phyloP scores from a whole-genome alignment of 495 filamentous ascomycete genomes.

The Poronia punctata region DNA sequence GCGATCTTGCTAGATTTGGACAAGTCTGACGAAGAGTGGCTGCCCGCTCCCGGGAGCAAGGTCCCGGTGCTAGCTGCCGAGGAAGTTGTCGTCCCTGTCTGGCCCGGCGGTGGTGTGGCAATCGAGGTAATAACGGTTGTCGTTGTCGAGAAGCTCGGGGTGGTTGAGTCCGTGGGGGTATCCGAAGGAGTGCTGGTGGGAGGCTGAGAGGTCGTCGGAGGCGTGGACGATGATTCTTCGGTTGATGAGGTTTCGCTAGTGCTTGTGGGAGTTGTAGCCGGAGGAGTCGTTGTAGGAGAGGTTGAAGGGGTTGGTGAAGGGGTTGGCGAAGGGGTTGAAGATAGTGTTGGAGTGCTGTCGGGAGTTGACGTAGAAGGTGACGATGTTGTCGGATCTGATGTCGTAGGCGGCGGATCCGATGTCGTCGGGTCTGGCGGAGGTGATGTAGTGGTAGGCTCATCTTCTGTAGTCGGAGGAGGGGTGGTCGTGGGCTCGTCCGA shows the following conservation, averaged over 20 bases:
- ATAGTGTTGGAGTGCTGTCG: no score
- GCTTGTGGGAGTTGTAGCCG: constrained; percentile 20
- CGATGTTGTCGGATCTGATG: no score
- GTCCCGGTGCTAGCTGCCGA: neutral
- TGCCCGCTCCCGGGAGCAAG: constrained; percentile 13
- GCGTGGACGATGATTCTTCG: constrained; percentile 8
- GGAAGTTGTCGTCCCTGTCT: neutral
- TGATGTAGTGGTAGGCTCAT: no score
- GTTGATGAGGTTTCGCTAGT: constrained; percentile 11
- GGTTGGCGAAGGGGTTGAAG: constrained; percentile 9
- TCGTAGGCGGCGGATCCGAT: no score
- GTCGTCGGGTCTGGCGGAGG: no score
- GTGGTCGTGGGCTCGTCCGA: constrained; percentile 25
- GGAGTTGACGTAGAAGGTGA: constrained; percentile 16
- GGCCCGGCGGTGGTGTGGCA: neutral
- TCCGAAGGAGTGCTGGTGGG: constrained; percentile 1
- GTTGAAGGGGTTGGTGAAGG: constrained; percentile 18
- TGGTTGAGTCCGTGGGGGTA: constrained; percentile 28
- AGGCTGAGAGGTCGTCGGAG: neutral
- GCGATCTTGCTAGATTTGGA: constrained; percentile 66
- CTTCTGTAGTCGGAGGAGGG: no score
- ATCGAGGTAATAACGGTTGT: constrained; percentile 10
- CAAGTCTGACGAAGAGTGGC: constrained; percentile 34
- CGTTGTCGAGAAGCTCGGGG: constrained; percentile 27
- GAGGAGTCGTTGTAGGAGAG: constrained; percentile 16